phyloP scores from a whole-genome alignment of 2,329 filamentous ascomycete genomes.

The Fusarium acutatum region DNA sequence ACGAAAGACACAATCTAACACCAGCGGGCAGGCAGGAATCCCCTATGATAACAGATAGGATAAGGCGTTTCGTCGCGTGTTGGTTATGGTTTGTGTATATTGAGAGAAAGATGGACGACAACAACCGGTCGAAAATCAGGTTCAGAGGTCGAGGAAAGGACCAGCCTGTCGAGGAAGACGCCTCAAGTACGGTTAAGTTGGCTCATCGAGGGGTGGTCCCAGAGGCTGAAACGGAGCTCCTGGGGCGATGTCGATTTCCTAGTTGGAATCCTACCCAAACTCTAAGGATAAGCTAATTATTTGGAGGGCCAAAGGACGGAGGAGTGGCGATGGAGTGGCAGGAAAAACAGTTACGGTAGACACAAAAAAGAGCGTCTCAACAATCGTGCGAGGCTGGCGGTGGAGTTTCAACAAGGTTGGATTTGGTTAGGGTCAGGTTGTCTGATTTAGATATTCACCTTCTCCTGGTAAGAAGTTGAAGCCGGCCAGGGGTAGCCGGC shows the following conservation, averaged over 20 bases:
- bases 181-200: conserved; percentile 21
- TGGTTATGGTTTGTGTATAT: conserved; percentile 6
- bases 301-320: background rate
- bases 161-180: conserved; percentile 26
- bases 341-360: conserved; percentile 4
- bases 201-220: conserved; percentile 36
- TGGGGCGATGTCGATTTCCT: conserved; percentile 23
- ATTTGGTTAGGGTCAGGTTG: conserved; percentile 12
- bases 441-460: conserved; percentile 30
- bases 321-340: background rate
- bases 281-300: conserved; percentile 24
- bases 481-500: conserved; percentile 32
- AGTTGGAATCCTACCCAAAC: conserved; percentile 32
- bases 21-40: conserved; percentile 23
- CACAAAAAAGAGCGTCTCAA: conserved; percentile 21
- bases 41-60: conserved; percentile 29
- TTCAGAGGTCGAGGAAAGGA: conserved; percentile 12
- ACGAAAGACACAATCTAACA: conserved; percentile 43
- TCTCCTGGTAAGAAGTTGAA: conserved; percentile 29
- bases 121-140: conserved; percentile 1
- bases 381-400: conserved; percentile 32
- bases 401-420: conserved; percentile 29
- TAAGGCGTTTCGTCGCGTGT: conserved; percentile 25
- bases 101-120: conserved; percentile 6
- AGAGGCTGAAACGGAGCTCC: conserved; percentile 36